Evolutionary conservation across 2,329 filamentous ascomycete genomes (phyloP).

Genomic region (Beauveria pseudobassiana): DNA sequence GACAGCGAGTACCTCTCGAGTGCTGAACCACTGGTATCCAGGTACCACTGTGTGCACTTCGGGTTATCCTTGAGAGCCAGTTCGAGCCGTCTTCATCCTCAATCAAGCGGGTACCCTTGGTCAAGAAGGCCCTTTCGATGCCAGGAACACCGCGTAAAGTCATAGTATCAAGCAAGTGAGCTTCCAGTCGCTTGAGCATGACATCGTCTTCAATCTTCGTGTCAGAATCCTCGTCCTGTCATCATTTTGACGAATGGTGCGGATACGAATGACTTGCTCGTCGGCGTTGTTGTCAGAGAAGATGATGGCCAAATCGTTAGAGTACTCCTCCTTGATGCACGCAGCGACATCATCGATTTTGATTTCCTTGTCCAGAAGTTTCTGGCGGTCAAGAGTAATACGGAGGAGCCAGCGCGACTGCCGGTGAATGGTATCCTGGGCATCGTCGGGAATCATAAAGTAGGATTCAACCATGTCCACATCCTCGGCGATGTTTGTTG

Average conservation of each 20-base stretch:
- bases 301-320: slow-evolving; percentile 78
- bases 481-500: slow-evolving; percentile 81
- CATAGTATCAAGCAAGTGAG: slow-evolving; percentile 83
- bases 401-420: slow-evolving; percentile 95
- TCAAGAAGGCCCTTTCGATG: slow-evolving; percentile 88
- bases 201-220: slow-evolving; percentile 72
- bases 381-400: slow-evolving; percentile 86
- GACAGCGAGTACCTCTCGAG: slow-evolving; percentile 78
- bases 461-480: slow-evolving; percentile 93
- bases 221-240: slow-evolving; percentile 60
- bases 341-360: slow-evolving; percentile 84
- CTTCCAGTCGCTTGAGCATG: slow-evolving; percentile 86
- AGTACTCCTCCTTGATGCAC: slow-evolving; percentile 84
- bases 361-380: slow-evolving; percentile 90
- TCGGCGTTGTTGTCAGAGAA: slow-evolving; percentile 98
- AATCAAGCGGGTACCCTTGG: slow-evolving; percentile 66
- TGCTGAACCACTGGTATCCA: slow-evolving; percentile 89
- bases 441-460: slow-evolving; percentile 85
- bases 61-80: slow-evolving; percentile 65
- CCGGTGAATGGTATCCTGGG: slow-evolving; percentile 50
- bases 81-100: slow-evolving; percentile 61
- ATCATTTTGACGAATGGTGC: slow-evolving; percentile 63
- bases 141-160: slow-evolving; percentile 85
- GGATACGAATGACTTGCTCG: slow-evolving; percentile 87
- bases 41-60: slow-evolving; percentile 83